A percentile compares a stretch with the other conserved stretches of the same genome.
phyloP scores from a whole-genome alignment of 148 eudicot genomes.

The Silene conica region DNA sequence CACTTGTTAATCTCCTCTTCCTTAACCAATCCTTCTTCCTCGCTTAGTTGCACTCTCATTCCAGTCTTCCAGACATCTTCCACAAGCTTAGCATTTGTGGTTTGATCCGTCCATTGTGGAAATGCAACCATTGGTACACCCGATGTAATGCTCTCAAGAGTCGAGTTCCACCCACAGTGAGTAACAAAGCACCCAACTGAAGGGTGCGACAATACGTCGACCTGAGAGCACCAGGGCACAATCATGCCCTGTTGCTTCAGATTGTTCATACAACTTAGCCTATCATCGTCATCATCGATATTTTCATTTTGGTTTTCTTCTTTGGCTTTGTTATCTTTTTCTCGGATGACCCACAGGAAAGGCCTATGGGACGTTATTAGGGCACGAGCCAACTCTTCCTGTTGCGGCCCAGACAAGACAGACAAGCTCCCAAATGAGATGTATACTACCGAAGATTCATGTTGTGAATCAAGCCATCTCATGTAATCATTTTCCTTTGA shows the following conservation, averaged over 20 bases:
- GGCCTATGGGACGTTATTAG: slow-evolving; percentile 36
- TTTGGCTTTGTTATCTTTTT: slow-evolving; percentile 1
- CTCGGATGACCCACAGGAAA: slow-evolving; percentile 67
- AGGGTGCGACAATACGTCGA: slow-evolving; percentile 42
- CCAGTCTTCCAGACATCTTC: slow-evolving; percentile 47
- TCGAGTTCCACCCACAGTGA: slow-evolving; percentile 71
- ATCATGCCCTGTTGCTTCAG: slow-evolving; percentile 34
- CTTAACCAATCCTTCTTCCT: slow-evolving; percentile 29
- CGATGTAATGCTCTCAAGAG: slow-evolving; percentile 42
- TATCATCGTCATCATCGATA: slow-evolving; percentile 11
- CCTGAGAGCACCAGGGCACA: slow-evolving; percentile 47
- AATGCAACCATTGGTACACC: slow-evolving; percentile 53
- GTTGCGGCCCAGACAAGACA: slow-evolving; percentile 32
- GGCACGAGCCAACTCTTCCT: slow-evolving; percentile 45
- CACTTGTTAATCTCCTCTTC: slow-evolving; percentile 47
- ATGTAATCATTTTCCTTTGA: slow-evolving; percentile 29
- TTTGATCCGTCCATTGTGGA: slow-evolving; percentile 54
- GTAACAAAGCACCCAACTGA: slow-evolving; percentile 47
- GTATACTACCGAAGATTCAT: slow-evolving; percentile 50
- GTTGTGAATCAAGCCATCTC: slow-evolving; percentile 46
- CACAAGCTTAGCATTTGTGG: slow-evolving; percentile 49
- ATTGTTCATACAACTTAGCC: slow-evolving; percentile 36
- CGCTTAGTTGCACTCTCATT: slow-evolving; percentile 29
- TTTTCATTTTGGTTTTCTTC: background rate
- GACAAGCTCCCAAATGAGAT: slow-evolving; percentile 63